phyloP scores from a whole-genome alignment of 495 filamentous ascomycete genomes.

The Penicillium turbatum region DNA sequence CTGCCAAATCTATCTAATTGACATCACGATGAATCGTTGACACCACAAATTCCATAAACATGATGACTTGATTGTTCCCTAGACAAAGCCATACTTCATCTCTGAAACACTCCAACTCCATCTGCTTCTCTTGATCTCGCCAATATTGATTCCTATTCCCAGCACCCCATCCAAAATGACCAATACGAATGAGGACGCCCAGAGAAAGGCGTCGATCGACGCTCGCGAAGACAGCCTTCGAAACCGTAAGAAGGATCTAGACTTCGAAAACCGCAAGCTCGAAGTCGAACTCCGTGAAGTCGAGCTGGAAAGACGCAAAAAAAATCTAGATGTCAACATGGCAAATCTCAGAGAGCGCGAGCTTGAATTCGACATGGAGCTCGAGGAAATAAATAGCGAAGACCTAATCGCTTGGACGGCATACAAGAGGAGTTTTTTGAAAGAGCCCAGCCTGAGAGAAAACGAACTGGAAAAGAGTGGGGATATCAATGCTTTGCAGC shows the following conservation, averaged over 20 bases:
- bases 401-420: no score
- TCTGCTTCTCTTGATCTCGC: neutral
- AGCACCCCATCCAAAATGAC: neutral
- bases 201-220: neutral
- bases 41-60: neutral
- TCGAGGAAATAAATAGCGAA: neutral
- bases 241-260: neutral
- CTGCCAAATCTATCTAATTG: neutral
- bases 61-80: neutral
- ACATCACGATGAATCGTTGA: neutral
- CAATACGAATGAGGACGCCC: neutral
- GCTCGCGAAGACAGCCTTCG: neutral
- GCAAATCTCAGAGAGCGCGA: neutral
- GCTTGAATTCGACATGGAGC: neutral
- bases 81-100: no score
- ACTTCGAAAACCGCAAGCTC: neutral
- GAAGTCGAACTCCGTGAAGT: neutral
- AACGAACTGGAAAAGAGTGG: neutral
- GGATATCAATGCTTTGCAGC: neutral
- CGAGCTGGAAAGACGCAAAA: neutral
- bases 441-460: neutral
- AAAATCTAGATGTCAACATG: no score
- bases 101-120: no score
- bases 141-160: neutral
- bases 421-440: no score